These are phyloP conservation scores for Dipteronia sinensis DNA, from an alignment of 345 rosid species.

Conservation along the genomic window DNA sequence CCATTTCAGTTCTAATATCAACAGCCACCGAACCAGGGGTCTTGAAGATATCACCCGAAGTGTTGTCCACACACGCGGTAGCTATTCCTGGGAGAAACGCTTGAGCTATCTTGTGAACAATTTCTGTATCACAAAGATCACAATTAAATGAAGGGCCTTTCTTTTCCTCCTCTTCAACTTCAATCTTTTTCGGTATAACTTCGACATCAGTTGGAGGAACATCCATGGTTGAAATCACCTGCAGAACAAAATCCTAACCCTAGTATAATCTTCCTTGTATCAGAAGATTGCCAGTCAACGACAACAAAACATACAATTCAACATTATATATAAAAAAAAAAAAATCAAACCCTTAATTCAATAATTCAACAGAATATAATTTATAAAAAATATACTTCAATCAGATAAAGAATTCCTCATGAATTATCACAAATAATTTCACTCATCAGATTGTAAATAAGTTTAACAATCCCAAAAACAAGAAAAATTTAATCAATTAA, in stretches of 20 bases:
- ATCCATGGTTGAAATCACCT: constrained; percentile 43
- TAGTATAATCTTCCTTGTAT: not conserved
- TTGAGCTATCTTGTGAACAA: constrained; percentile 65
- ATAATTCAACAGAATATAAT: not conserved
- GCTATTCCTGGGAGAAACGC: constrained; percentile 74
- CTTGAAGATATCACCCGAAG: constrained; percentile 75
- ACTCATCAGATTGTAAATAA: too few species aligned
- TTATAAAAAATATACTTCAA: not conserved
- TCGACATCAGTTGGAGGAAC: constrained; percentile 46
- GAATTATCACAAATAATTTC: too few species aligned
- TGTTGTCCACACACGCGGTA: constrained; percentile 82
- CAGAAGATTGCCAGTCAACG: not conserved
- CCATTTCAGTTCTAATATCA: constrained; percentile 70
- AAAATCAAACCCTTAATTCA: constrained; percentile 1
- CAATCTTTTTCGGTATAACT: constrained; percentile 48
- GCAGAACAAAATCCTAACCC: not conserved
- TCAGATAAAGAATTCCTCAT: not conserved
- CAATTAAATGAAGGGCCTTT: constrained; percentile 58
- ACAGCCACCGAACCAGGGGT: constrained; percentile 79
- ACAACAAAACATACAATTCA: not conserved
- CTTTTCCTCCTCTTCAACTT: constrained; percentile 62
- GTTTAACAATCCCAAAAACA: not conserved
- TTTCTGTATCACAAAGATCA: constrained; percentile 60
- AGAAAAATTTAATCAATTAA: not conserved
- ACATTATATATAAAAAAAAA: not conserved